Evolutionary conservation across 495 filamentous ascomycete genomes (phyloP), one percentile per base, ranked within the genome.

Genomic region (Penicillium psychrofluorescens): DNA sequence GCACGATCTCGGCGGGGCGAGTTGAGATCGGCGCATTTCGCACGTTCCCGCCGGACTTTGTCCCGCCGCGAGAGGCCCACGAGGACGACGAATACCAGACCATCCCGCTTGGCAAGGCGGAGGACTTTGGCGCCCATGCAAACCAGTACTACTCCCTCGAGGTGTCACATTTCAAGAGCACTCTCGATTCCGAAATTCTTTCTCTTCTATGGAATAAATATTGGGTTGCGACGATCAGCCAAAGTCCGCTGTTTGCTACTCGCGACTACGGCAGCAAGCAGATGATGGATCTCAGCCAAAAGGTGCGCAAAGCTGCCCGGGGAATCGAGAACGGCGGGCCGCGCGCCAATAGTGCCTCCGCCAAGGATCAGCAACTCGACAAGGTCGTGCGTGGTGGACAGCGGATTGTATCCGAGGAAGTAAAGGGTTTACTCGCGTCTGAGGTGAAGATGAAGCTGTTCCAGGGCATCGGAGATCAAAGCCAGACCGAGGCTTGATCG

Each of bases 201-300:
- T 88, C 90, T 50, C 75, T 87, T 35, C 74, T 99, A 41, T 99
- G 94, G 94, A 96, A 95, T 64, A 99, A 99, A 61, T 99, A 99
- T 69, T 99, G 94, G 94, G 91, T 97, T 16, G 83, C 89, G 45
- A 99, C 94, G 16, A 78, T 99, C n/a, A 90, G 87, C n/a, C 87
- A 95, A 59, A 90, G 79, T 51, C 91, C 94, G 36, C 76, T 97
- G 8, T 84, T 95, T 50, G 86, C 88, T 35, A 96, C 95, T 53
- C 84, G 91, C 49, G 92, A 96, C 48, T 99, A 88, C 59, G 81
- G 81, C 40, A 94, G 82, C 53, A 91, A 89, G 61, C 91, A 95
- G 64, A 95, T 99, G 67, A 64, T 79, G 38, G 94, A 99, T 66
- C 70, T 97, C 39, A 83, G 81, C 33, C 75, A 78, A 40, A 95